phyloP scores from a whole-genome alignment of 352 stramenopile species.

The Globisporangium uncinulatum region DNA sequence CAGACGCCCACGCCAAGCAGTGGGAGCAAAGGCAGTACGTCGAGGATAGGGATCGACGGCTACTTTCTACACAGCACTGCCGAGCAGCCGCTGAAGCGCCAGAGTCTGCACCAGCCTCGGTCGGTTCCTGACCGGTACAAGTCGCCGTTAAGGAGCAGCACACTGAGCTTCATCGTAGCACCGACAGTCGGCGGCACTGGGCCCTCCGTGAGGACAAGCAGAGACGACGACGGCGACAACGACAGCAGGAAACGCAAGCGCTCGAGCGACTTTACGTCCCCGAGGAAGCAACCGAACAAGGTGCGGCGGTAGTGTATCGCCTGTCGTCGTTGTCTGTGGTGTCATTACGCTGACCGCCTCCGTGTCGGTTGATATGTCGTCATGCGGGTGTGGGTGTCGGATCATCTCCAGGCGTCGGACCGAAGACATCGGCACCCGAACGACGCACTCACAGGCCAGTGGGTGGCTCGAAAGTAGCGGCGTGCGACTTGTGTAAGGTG shows the following conservation, averaged over 20 bases:
- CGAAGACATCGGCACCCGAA: neutral
- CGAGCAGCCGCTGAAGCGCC: neutral
- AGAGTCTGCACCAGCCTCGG: neutral
- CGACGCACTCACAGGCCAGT: neutral
- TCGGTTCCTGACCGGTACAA: neutral
- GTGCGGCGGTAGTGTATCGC: neutral
- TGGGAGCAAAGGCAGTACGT: no score
- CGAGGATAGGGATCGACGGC: no score
- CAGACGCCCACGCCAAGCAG: neutral
- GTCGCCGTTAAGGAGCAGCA: neutral
- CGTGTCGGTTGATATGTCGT: no score
- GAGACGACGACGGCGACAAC: neutral
- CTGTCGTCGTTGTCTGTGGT: neutral
- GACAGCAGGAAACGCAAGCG: slow-evolving; percentile 8
- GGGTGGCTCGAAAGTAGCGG: neutral
- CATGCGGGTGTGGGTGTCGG: neutral
- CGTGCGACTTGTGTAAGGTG: no score
- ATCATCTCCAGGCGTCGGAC: neutral
- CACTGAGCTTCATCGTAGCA: neutral
- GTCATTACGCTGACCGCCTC: neutral
- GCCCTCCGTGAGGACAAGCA: neutral
- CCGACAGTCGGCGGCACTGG: neutral
- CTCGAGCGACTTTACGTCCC: slow-evolving; percentile 8
- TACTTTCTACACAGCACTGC: no score
- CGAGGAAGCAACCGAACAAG: slow-evolving; percentile 1